Conservation (phyloP, 2,329 filamentous ascomycete genomes). For the Cladosporium sp. region DNA sequence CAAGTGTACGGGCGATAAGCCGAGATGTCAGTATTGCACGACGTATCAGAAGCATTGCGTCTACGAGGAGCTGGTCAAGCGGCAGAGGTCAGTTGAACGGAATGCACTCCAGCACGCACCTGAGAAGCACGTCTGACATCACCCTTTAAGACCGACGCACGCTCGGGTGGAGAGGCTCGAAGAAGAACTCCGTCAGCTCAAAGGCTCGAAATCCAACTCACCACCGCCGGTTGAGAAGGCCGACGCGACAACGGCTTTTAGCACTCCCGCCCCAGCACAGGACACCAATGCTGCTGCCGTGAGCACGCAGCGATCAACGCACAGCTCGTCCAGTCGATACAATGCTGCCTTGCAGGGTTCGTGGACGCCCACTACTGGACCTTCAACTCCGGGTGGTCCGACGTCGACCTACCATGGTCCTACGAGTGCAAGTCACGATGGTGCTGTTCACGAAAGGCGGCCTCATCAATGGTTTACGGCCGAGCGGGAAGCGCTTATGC, state of each 20-base stretch:
- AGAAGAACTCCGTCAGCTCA: slow-evolving; percentile 9
- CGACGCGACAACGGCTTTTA: not conserved
- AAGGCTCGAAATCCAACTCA: slow-evolving; percentile 1
- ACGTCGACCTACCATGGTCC: slow-evolving; percentile 8
- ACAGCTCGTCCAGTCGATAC: not conserved
- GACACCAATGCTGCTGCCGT: not conserved
- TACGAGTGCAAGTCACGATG: slow-evolving; percentile 9
- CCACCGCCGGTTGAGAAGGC: not conserved
- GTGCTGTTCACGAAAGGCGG: slow-evolving; percentile 1
- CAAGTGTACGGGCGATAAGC: slow-evolving; percentile 7
- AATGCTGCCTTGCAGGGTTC: not conserved
- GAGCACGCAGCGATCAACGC: not conserved
- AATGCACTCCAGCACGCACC: too few species aligned
- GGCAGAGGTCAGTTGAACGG: not conserved
- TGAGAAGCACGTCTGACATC: not conserved
- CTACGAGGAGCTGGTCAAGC: slow-evolving; percentile 5
- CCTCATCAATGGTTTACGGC: slow-evolving; percentile 8
- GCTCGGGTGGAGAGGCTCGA: slow-evolving; percentile 5
- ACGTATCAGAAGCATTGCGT: slow-evolving; percentile 5
- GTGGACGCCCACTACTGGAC: slow-evolving; percentile 1
- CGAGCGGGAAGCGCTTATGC: slow-evolving; percentile 14
- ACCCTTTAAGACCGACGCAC: not conserved
- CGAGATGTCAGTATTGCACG: slow-evolving; percentile 6
- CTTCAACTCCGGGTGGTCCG: not conserved
- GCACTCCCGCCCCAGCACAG: not conserved